Conservation (phyloP, 1,139 yeast species). For the Magnusiomyces starmeri region DNA sequence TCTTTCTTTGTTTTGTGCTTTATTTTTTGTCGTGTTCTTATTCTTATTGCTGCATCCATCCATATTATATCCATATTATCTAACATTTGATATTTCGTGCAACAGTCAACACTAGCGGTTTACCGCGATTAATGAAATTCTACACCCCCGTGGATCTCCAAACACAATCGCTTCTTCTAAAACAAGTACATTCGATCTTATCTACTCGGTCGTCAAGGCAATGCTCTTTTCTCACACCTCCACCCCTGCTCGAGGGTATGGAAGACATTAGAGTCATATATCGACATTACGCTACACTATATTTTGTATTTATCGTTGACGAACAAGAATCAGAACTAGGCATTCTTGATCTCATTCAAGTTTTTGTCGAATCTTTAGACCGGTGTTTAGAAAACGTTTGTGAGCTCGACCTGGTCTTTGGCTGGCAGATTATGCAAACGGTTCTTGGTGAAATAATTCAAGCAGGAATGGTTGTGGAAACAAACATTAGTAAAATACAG, state of each 20-base stretch:
- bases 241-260: constrained; percentile 47
- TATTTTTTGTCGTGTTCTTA: background rate
- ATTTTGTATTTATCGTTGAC: constrained; percentile 91
- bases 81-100: background rate
- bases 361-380: constrained; percentile 91
- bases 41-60: background rate
- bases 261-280: constrained; percentile 79
- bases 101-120: constrained; percentile 80
- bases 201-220: constrained; percentile 62
- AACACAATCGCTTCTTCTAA: constrained; percentile 64
- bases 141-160: constrained; percentile 82
- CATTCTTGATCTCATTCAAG: constrained; percentile 87
- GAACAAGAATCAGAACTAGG: constrained; percentile 94
- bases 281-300: constrained; percentile 88
- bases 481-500: constrained; percentile 77
- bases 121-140: constrained; percentile 84
- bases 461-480: constrained; percentile 99
- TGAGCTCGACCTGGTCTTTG: constrained; percentile 89
- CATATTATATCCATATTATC: constrained; percentile 23
- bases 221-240: constrained; percentile 77
- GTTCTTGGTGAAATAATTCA: constrained; percentile 82
- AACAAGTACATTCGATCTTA: constrained; percentile 68
- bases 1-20: constrained; percentile 9
- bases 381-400: constrained; percentile 91
- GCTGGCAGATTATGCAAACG: constrained; percentile 93